Percentiles rank a stretch among this genome's conserved stretches.
These are phyloP conservation scores for Colletotrichum incanum DNA, from an alignment of 2,329 filamentous ascomycete genomes.

Conservation along the genomic window DNA sequence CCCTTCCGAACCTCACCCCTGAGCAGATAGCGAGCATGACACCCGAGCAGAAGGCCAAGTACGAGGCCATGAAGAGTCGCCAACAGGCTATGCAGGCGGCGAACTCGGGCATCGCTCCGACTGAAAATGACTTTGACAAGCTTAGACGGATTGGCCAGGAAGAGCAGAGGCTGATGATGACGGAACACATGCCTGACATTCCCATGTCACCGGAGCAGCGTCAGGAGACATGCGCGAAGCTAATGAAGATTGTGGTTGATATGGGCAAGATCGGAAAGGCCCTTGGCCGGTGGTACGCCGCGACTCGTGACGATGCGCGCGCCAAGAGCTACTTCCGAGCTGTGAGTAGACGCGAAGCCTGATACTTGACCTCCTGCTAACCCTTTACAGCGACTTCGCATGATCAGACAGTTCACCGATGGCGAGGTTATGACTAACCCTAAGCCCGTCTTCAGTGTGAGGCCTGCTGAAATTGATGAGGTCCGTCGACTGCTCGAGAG, in stretches of 20 bases:
- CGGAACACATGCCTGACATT: conserved; percentile 62
- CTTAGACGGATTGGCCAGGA: conserved; percentile 58
- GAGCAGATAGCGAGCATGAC: conserved; percentile 60
- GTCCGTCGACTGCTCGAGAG: conserved; percentile 64
- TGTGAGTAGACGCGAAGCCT: conserved; percentile 56
- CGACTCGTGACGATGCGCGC: conserved; percentile 65
- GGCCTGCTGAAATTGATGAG: conserved; percentile 66
- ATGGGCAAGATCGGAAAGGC: conserved; percentile 62
- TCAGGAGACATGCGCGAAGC: conserved; percentile 60
- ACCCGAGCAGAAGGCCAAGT: conserved; percentile 62
- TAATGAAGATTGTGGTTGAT: conserved; percentile 58
- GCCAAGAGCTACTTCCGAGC: conserved; percentile 68
- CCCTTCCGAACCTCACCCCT: conserved; percentile 49
- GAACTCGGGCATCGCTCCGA: conserved; percentile 14
- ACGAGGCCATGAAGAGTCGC: conserved; percentile 55
- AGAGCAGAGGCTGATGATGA: conserved; percentile 56
- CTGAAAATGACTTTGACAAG: conserved; percentile 46
- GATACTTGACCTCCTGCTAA: conserved; percentile 50
- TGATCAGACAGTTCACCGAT: conserved; percentile 69
- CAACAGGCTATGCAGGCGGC: conserved; percentile 38
- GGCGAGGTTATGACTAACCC: conserved; percentile 62
- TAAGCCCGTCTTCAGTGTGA: conserved; percentile 68
- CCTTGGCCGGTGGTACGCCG: conserved; percentile 64
- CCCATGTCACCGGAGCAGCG: conserved; percentile 63
- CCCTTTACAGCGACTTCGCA: conserved; percentile 63